phyloP scores from a whole-genome alignment of 441 rosid genomes.

The Gossypium schwendimanii region DNA sequence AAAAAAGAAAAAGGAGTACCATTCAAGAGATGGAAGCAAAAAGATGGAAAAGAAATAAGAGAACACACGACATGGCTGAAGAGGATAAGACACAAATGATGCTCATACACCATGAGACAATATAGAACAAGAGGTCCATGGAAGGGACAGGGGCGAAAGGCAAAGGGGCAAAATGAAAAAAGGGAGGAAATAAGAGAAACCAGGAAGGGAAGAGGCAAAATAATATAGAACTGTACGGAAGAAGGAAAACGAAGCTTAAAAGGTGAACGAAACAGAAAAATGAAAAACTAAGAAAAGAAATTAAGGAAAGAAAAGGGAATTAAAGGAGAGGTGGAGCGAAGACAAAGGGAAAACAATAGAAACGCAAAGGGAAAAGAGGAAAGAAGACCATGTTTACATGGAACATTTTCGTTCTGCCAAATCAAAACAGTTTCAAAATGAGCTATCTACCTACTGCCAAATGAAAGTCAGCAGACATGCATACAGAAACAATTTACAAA shows the following conservation, averaged over 20 bases:
- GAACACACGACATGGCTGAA: not conserved
- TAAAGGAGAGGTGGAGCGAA: no score
- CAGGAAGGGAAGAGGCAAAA: not conserved
- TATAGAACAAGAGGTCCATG: not conserved
- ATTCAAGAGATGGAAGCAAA: not conserved
- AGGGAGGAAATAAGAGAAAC: not conserved
- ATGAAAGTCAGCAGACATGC: not conserved
- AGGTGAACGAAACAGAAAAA: not conserved
- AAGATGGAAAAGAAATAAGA: not conserved
- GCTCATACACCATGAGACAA: not conserved
- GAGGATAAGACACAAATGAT: not conserved
- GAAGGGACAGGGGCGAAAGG: not conserved
- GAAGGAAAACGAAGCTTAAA: not conserved
- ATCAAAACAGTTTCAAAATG: no score
- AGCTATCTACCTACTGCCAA: not conserved
- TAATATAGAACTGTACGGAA: not conserved
- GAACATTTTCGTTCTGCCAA: not conserved
- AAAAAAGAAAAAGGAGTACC: not conserved
- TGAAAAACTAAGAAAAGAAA: not conserved
- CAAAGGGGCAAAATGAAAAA: not conserved
- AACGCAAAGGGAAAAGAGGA: not conserved
- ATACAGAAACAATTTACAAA: not conserved
- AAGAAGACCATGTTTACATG: not conserved
- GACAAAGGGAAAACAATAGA: not conserved
- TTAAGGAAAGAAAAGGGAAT: no score